These are phyloP conservation scores for Lomentospora prolificans DNA, from an alignment of 2,329 filamentous ascomycete genomes.

Conservation along the genomic window DNA sequence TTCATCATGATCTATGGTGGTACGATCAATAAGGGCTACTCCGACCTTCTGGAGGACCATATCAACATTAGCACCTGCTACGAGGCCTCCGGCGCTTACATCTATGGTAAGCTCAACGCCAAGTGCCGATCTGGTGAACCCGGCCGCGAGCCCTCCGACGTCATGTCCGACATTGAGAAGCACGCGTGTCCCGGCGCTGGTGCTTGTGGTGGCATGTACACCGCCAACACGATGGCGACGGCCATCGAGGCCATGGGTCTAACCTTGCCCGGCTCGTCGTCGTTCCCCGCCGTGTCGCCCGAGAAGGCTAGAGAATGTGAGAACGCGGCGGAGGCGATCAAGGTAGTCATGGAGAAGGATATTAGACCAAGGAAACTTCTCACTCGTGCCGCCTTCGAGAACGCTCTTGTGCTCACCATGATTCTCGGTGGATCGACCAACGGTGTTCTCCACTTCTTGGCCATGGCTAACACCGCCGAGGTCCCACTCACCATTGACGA, in stretches of 20 bases:
- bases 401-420: conserved; percentile 85
- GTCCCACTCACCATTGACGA: conserved; percentile 72
- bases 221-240: conserved; percentile 87
- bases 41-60: conserved; percentile 59
- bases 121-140: conserved; percentile 50
- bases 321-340: conserved; percentile 69
- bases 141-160: conserved; percentile 62
- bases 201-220: conserved; percentile 82
- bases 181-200: conserved; percentile 59
- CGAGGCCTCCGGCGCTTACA: conserved; percentile 75
- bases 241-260: conserved; percentile 85
- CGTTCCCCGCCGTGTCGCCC: conserved; percentile 69
- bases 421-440: conserved; percentile 86
- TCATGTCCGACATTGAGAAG: conserved; percentile 72
- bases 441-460: conserved; percentile 77
- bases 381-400: conserved; percentile 74
- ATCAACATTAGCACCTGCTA: conserved; percentile 88
- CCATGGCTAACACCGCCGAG: conserved; percentile 79
- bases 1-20: conserved; percentile 95
- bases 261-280: conserved; percentile 72
- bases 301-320: conserved; percentile 82
- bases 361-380: conserved; percentile 73
- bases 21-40: conserved; percentile 81
- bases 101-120: conserved; percentile 67
- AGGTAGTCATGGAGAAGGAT: conserved; percentile 68